These are phyloP conservation scores for Herpotrichia juniperi DNA, from an alignment of 2,329 filamentous ascomycete species.

Conservation along the genomic window DNA sequence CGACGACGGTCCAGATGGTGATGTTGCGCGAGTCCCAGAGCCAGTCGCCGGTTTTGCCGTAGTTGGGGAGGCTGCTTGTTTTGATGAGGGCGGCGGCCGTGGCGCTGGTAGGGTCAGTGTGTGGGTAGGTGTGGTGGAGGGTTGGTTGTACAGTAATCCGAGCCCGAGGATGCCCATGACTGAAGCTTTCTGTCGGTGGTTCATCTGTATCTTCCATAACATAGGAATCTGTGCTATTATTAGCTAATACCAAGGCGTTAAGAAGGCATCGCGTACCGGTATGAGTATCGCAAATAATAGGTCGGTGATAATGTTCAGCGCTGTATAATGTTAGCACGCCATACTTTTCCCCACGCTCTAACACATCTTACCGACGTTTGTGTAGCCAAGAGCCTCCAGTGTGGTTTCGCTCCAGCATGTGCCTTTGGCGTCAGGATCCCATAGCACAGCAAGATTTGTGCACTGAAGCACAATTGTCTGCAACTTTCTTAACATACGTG, in stretches of 20 bases:
- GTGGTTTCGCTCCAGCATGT: slow-evolving; percentile 52
- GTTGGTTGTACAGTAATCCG: slow-evolving; percentile 48
- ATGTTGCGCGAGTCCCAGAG: slow-evolving; percentile 53
- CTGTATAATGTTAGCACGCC: not conserved
- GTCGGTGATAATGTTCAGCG: slow-evolving; percentile 50
- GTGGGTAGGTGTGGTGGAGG: not conserved
- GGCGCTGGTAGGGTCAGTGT: slow-evolving; percentile 23
- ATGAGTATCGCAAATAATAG: slow-evolving; percentile 51
- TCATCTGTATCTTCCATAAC: slow-evolving; percentile 44
- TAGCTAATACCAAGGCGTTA: not conserved
- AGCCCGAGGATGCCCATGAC: slow-evolving; percentile 51
- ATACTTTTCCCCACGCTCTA: too few species aligned
- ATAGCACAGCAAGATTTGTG: slow-evolving; percentile 52
- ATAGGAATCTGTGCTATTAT: slow-evolving; percentile 29
- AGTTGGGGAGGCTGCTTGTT: slow-evolving; percentile 38
- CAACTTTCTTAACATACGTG: not conserved
- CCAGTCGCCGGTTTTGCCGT: slow-evolving; percentile 46
- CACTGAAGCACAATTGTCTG: slow-evolving; percentile 57
- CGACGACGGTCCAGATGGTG: slow-evolving; percentile 55
- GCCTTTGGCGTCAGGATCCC: slow-evolving; percentile 49
- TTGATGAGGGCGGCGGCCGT: slow-evolving; percentile 52
- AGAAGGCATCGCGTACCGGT: slow-evolving; percentile 20
- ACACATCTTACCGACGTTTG: slow-evolving; percentile 47
- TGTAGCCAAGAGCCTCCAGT: slow-evolving; percentile 52
- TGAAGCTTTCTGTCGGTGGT: slow-evolving; percentile 48